phyloP scores from a whole-genome alignment of 2,329 filamentous ascomycete genomes.

The Metarhizium sp. region DNA sequence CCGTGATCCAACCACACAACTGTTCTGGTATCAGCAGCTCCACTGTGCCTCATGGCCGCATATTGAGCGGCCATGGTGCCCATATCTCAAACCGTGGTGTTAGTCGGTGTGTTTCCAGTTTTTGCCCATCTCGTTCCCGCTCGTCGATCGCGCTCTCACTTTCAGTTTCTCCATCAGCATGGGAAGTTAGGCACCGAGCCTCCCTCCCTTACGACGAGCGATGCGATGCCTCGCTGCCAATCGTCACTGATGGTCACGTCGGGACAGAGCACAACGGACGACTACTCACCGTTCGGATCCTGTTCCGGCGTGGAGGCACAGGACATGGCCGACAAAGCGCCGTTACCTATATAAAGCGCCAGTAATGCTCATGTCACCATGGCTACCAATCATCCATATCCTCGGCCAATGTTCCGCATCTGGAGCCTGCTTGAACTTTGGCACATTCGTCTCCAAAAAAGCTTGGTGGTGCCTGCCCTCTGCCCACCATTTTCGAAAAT shows the following conservation, averaged over 20 bases:
- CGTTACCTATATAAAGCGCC: neutral
- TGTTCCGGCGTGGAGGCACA: neutral
- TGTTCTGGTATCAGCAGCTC: slow-evolving; percentile 17
- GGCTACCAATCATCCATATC: neutral
- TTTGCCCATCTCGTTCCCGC: slow-evolving; percentile 18
- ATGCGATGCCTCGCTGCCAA: neutral
- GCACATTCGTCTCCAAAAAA: neutral
- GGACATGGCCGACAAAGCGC: neutral
- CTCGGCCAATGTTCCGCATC: neutral
- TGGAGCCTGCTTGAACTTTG: neutral
- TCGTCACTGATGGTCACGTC: neutral
- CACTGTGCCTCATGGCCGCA: slow-evolving; percentile 27
- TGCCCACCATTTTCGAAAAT: neutral
- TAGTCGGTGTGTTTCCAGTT: slow-evolving; percentile 26
- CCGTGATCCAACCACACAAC: slow-evolving; percentile 14
- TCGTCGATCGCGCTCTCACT: neutral
- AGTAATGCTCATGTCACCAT: neutral
- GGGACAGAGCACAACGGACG: neutral
- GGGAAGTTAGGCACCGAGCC: slow-evolving; percentile 8
- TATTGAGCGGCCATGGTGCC: slow-evolving; percentile 20
- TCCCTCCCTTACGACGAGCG: neutral
- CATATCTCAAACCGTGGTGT: slow-evolving; percentile 10
- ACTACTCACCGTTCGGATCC: neutral
- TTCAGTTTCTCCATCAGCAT: neutral
- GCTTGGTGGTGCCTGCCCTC: neutral